These are phyloP conservation scores for Cubamyces sp. DNA, from an alignment of 768 basidiomycete species.

Conservation along the genomic window DNA sequence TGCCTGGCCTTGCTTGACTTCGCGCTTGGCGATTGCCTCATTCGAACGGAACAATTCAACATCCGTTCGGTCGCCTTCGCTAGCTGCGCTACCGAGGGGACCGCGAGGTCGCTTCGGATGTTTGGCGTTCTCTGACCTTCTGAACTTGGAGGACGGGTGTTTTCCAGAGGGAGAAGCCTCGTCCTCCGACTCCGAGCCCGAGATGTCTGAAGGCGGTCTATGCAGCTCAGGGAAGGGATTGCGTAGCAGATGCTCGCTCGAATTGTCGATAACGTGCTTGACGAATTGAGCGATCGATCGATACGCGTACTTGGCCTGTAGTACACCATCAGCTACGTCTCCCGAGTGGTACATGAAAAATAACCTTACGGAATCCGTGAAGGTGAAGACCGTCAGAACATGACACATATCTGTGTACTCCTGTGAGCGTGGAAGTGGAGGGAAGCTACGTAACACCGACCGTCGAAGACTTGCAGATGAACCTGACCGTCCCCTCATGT, in stretches of 20 bases:
- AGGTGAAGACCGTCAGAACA: slow-evolving; percentile 74
- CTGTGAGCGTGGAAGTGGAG: too few species aligned
- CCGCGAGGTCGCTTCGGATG: not conserved
- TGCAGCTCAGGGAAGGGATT: slow-evolving; percentile 54
- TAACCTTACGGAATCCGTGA: slow-evolving; percentile 55
- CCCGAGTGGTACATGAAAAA: too few species aligned
- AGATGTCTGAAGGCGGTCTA: slow-evolving; percentile 34
- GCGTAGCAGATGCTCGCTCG: slow-evolving; percentile 40
- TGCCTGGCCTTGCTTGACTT: slow-evolving; percentile 33
- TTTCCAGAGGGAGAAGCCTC: not conserved
- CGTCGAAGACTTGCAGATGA: slow-evolving; percentile 77
- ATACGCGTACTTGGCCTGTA: slow-evolving; percentile 62
- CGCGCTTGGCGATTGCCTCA: slow-evolving; percentile 34
- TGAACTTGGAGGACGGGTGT: not conserved
- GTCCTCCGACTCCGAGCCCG: slow-evolving; percentile 29
- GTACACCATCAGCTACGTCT: slow-evolving; percentile 1
- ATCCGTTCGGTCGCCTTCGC: slow-evolving; percentile 22
- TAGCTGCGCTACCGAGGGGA: not conserved
- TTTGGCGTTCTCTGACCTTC: not conserved
- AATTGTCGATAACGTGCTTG: slow-evolving; percentile 52
- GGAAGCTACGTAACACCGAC: slow-evolving; percentile 38
- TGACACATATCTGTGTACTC: slow-evolving; percentile 63
- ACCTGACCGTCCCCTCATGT: slow-evolving; percentile 43
- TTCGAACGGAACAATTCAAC: slow-evolving; percentile 37
- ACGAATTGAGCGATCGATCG: slow-evolving; percentile 60